phyloP scores from a whole-genome alignment of 1,139 yeast species.

The Lodderomyces oxycetoniae region DNA sequence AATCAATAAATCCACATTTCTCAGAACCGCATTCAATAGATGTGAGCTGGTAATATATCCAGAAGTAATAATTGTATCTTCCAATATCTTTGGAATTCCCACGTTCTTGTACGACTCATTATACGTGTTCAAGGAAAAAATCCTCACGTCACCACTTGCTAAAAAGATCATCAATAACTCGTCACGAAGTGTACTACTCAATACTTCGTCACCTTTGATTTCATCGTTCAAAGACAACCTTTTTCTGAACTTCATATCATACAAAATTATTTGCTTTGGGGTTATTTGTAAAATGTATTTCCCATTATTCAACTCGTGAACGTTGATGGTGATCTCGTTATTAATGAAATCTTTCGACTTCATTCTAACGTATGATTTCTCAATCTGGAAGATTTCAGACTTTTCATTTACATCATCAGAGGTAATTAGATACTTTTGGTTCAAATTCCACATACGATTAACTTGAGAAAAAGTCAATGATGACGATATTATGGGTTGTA shows the following conservation, averaged over 20 bases:
- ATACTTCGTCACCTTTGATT: constrained; percentile 44
- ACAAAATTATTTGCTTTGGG: constrained; percentile 58
- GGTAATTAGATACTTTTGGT: constrained; percentile 58
- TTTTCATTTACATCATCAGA: constrained; percentile 62
- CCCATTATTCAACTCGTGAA: constrained; percentile 57
- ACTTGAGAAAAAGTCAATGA: constrained; percentile 73
- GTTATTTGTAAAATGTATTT: constrained; percentile 72
- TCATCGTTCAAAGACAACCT: constrained; percentile 33
- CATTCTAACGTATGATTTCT: constrained; percentile 61
- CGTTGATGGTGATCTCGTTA: constrained; percentile 60
- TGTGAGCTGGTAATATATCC: constrained; percentile 56
- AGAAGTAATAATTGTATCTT: constrained; percentile 61
- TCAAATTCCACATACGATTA: constrained; percentile 69
- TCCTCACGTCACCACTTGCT: constrained; percentile 53
- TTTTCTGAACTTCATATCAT: constrained; percentile 56
- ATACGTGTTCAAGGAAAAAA: constrained; percentile 41
- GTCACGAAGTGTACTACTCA: constrained; percentile 49
- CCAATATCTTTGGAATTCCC: constrained; percentile 47
- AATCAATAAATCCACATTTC: constrained; percentile 32
- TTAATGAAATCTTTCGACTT: constrained; percentile 62
- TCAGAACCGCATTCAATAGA: constrained; percentile 39
- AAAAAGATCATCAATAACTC: constrained; percentile 50
- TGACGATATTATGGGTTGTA: constrained; percentile 62
- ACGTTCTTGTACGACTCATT: constrained; percentile 34
- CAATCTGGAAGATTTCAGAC: constrained; percentile 70